Base-by-base conservation (phyloP, 2,329 filamentous ascomycete species). In the Talaromyces atroroseus region DNA sequence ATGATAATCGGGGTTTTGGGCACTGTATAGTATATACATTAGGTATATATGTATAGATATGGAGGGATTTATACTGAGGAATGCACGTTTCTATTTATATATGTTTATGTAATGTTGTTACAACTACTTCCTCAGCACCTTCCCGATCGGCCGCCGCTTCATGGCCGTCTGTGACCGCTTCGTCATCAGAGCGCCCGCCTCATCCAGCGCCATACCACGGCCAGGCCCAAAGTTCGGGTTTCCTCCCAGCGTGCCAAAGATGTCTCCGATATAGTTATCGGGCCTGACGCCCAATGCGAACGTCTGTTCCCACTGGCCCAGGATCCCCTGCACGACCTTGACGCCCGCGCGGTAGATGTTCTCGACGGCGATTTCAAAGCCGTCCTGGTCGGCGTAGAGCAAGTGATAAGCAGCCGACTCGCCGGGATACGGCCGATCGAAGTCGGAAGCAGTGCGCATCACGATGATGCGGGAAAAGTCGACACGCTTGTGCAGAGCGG, bases 341-440 rank as follows among this genome's bases (percentile, higher is more conserved):
- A 86, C 76, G 1, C 87, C 87, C 0, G 85, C 86, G 5, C 77
- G 71, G 69, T 82, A 90, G 47, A 89, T 79, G 67, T 90, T 90
- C 58, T 80, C 67, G 18, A 88, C 72, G 2, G 86, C 81, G 29
- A 85, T 81, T 29, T 71, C 68, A 65, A 87, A 89, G 3, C 80
- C 85, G 49, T 85, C 86, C 65, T 87, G 83, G 42, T 86, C 71
- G 0, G 78, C 71, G 42, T 80, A 76, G 40, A 82, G 77, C 8
- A 90, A 76, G 63, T 89, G 86, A 38, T 83, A 76, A 20, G 79
- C 76, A 8, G 82, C 78, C 0, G 78, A 76, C 7, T 81, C 68
- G 11, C 79, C 81, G 0, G 81, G 80, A 23, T 82, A 85, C 0
- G 85, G 85, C 5, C 87, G 81, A 66, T 90, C 87, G 65, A 90